Evolutionary conservation across 2,329 filamentous ascomycete genomes (phyloP), one percentile per base, ranked within the genome.

Genomic region (Ophiostoma sp.): DNA sequence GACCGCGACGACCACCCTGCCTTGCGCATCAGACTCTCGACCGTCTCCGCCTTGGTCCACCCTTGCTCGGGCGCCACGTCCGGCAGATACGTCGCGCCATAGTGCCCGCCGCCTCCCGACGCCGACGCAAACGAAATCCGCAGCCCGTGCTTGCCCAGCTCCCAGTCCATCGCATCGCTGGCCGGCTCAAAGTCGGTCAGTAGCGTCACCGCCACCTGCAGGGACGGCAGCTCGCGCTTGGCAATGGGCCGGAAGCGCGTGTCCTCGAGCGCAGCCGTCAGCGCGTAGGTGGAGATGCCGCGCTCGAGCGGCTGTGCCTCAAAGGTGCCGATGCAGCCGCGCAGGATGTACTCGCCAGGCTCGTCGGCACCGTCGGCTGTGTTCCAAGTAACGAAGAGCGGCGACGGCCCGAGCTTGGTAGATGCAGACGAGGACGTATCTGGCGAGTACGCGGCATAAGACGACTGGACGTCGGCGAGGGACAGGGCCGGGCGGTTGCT

Each of bases 281-380:
- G 81, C 66, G 94, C 91, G 80, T 97, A 98, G 72, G 87, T 88
- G 68, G 87, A 83, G 62, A 99, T 82, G 4, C 93, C 94, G 1
- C 86, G 80, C 39, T 88, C 84, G 15, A 99, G 86, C 67, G 90
- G 87, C 76, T 92, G 87, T 1, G 89, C 79, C 76, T 94, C 91
- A 77, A 98, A 99, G 2, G 94, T 99, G 75, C 95, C 95, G 77
- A 99, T 98, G 83, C 95, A 99, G 72, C 95, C 95, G 72, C 95
- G 90, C 60, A 99, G 86, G 33, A 85, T 86, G 77, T 89, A 89
- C 69, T 75, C 77, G 39, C 39, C 27, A 48, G 86, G 77, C 89
- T 88, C 73, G 36, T 87, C 86, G 69, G n/a, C 31, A 66, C 44
- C 60, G 15, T 52, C 60, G 35, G 66, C 67, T 0, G 87, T 92